These are phyloP conservation scores for Umbelopsis isabellina DNA, from an alignment of 192 early-diverging fungal genomes.

Conservation along the genomic window DNA sequence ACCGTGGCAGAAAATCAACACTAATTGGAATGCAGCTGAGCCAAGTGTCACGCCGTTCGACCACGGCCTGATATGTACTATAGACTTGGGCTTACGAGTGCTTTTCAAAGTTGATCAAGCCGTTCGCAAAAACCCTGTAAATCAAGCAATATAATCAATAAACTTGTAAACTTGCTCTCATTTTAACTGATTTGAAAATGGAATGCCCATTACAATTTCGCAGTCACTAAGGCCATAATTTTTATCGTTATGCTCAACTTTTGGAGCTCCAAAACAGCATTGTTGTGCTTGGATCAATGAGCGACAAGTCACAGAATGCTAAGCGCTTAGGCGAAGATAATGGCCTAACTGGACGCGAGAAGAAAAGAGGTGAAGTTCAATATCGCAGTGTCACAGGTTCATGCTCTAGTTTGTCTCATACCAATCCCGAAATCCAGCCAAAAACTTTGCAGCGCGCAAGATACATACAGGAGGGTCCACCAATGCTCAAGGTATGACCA, in stretches of 20 bases:
- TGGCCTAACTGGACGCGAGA: conserved; percentile 19
- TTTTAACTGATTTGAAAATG: too few species aligned
- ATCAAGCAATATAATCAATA: conserved; percentile 19
- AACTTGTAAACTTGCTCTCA: conserved; percentile 3
- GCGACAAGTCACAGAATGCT: background rate
- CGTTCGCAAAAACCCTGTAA: conserved; percentile 17
- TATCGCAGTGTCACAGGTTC: too few species aligned
- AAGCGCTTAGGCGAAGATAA: background rate
- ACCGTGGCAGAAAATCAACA: conserved; percentile 22
- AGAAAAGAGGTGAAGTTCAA: conserved; percentile 16
- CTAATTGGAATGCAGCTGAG: conserved; percentile 17
- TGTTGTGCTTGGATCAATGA: background rate
- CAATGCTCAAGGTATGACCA: background rate
- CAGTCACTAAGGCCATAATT: background rate
- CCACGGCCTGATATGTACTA: conserved; percentile 32
- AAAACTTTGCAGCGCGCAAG: conserved; percentile 17
- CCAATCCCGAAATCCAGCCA: background rate
- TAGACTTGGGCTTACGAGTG: conserved; percentile 10
- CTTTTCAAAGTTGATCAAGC: conserved; percentile 22
- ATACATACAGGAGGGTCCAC: background rate
- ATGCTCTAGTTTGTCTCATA: background rate
- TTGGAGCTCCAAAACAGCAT: too few species aligned
- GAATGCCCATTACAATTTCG: too few species aligned
- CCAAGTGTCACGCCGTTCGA: conserved; percentile 26
- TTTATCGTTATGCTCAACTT: too few species aligned